Conservation (phyloP, 441 rosid genomes). For the Euphorbia schlechtendalii region DNA sequence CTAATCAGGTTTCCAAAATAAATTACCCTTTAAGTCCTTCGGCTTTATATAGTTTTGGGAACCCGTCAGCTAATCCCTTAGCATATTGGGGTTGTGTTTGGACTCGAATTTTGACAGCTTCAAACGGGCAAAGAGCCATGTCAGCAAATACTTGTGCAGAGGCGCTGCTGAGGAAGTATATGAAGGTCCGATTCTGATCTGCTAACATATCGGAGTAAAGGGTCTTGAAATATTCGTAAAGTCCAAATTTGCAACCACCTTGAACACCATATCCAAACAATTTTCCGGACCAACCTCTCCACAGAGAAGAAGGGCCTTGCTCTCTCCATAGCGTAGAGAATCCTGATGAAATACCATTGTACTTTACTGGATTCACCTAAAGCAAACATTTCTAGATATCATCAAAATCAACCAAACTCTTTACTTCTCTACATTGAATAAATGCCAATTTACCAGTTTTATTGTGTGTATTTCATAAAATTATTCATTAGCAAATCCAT, state of each 20-base stretch:
- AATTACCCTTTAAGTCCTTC: constrained; percentile 51
- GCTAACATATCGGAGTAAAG: constrained; percentile 40
- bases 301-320: constrained; percentile 54
- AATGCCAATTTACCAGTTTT: too few species aligned
- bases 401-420: too few species aligned
- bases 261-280: constrained; percentile 58
- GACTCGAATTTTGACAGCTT: constrained; percentile 57
- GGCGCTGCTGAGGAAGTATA: constrained; percentile 58
- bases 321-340: constrained; percentile 50
- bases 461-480: too few species aligned
- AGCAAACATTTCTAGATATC: too few species aligned
- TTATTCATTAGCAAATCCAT: too few species aligned
- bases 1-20: constrained; percentile 2
- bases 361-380: constrained; percentile 62
- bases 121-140: constrained; percentile 60
- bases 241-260: constrained; percentile 64
- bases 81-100: constrained; percentile 52
- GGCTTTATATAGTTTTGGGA: constrained; percentile 45
- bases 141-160: constrained; percentile 67
- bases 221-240: constrained; percentile 60
- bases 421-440: too few species aligned
- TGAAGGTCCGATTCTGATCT: constrained; percentile 30
- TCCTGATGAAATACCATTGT: constrained; percentile 40
- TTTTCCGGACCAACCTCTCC: constrained; percentile 72
- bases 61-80: constrained; percentile 52